These are phyloP conservation scores for Lasiosphaeria ovina DNA, from an alignment of 495 filamentous ascomycete species.

Conservation along the genomic window DNA sequence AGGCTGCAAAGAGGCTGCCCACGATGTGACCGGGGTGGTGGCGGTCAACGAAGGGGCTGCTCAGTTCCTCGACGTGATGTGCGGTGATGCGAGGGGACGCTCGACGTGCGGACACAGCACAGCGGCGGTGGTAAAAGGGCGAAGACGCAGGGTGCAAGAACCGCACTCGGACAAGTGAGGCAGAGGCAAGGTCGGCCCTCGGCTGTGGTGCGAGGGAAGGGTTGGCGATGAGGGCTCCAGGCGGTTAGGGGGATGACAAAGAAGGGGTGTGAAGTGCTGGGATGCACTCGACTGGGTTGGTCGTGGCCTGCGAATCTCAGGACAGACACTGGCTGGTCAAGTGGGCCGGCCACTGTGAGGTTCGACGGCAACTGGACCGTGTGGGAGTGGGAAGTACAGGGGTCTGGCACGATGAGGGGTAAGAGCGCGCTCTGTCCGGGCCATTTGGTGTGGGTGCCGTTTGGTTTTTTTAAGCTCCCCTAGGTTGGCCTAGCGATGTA, in stretches of 20 bases:
- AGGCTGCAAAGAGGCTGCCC: background rate
- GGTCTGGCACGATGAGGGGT: constrained; percentile 11
- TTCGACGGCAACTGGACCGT: background rate
- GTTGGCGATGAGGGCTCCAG: background rate
- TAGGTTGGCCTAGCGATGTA: constrained; percentile 6
- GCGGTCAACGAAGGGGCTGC: background rate
- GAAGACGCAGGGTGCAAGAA: background rate
- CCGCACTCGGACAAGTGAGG: constrained; percentile 8
- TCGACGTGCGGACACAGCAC: background rate
- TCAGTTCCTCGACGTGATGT: background rate
- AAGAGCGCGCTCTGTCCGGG: constrained; percentile 11
- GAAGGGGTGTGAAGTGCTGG: background rate
- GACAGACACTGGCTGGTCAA: background rate
- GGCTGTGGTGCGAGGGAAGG: constrained; percentile 5
- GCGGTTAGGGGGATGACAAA: background rate
- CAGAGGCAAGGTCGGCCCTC: constrained; percentile 2
- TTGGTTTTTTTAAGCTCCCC: background rate
- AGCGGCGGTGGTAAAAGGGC: background rate
- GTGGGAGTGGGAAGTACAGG: constrained; percentile 12
- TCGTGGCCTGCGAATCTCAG: constrained; percentile 16
- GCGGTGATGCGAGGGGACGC: background rate
- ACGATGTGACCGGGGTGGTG: background rate
- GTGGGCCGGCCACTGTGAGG: constrained; percentile 4
- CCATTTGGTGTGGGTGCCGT: constrained; percentile 3
- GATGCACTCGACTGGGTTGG: constrained; percentile 1